Percentiles rank a stretch among this genome's conserved stretches.
Evolutionary conservation across 768 basidiomycete genomes (phyloP).

Genomic region (Russula vinacea): DNA sequence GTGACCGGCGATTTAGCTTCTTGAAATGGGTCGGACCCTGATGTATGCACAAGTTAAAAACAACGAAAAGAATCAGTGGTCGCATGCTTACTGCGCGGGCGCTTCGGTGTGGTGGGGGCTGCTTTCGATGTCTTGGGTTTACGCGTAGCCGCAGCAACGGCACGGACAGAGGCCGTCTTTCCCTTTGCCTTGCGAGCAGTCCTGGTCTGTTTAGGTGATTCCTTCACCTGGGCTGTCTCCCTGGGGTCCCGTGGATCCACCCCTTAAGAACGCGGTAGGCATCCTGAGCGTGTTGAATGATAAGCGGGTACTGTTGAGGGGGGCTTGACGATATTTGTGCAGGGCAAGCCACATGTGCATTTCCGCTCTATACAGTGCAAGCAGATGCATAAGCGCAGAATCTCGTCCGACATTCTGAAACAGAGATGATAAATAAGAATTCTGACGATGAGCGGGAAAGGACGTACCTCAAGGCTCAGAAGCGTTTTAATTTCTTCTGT

Average conservation of each 20-base stretch:
- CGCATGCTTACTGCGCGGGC: constrained; percentile 34
- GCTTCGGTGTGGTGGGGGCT: constrained; percentile 44
- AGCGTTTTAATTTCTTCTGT: constrained; percentile 38
- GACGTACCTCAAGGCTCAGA: constrained; percentile 36
- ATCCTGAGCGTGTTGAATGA: constrained; percentile 52
- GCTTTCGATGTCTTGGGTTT: constrained; percentile 13
- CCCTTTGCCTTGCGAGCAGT: constrained; percentile 24
- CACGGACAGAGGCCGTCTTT: constrained; percentile 26
- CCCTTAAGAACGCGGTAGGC: constrained; percentile 50
- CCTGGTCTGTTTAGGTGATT: constrained; percentile 19
- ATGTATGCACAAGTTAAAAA: background rate
- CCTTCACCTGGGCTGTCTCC: constrained; percentile 11
- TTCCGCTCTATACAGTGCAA: constrained; percentile 50
- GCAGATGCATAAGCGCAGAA: constrained; percentile 32
- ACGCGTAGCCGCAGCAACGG: constrained; percentile 21
- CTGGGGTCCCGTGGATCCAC: constrained; percentile 33
- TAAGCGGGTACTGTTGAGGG: constrained; percentile 42
- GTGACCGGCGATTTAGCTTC: background rate
- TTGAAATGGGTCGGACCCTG: constrained; percentile 12
- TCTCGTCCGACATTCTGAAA: constrained; percentile 37
- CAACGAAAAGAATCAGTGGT: background rate
- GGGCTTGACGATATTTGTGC: constrained; percentile 59
- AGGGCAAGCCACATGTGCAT: constrained; percentile 68
- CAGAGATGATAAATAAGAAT: background rate
- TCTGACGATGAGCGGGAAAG: background rate